phyloP scores from a whole-genome alignment of 176 grass and related monocot genomes.

The Hordeum vulgare region MorexV3_pseudomolecules_assembly NC_058520.1:184626186-184626685 shows the following conservation, averaged over 20 bases:
- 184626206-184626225: slow-evolving; percentile 73
- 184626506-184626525: slow-evolving; percentile 67
- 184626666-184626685: slow-evolving; percentile 65
- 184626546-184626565: slow-evolving; percentile 43
- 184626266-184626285: slow-evolving; percentile 72
- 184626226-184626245: slow-evolving; percentile 65
- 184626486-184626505: slow-evolving; percentile 62
- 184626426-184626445: slow-evolving; percentile 64
- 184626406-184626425: slow-evolving; percentile 76
- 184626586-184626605: slow-evolving; percentile 52
- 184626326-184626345: slow-evolving; percentile 78
- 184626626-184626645: slow-evolving; percentile 59
- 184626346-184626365: slow-evolving; percentile 48
- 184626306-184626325: slow-evolving; percentile 76
- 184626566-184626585: slow-evolving; percentile 38
- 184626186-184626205: slow-evolving; percentile 82
- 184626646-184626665: slow-evolving; percentile 52
- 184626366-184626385: slow-evolving; percentile 76
- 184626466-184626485: slow-evolving; percentile 62
- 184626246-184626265: slow-evolving; percentile 55
- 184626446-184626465: slow-evolving; percentile 43
- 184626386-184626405: slow-evolving; percentile 69
- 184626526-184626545: slow-evolving; percentile 47
- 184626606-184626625: slow-evolving; percentile 51
- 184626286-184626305: slow-evolving; percentile 84